phyloP scores from a whole-genome alignment of 768 basidiomycete genomes.

The Trametes maxima region DNA sequence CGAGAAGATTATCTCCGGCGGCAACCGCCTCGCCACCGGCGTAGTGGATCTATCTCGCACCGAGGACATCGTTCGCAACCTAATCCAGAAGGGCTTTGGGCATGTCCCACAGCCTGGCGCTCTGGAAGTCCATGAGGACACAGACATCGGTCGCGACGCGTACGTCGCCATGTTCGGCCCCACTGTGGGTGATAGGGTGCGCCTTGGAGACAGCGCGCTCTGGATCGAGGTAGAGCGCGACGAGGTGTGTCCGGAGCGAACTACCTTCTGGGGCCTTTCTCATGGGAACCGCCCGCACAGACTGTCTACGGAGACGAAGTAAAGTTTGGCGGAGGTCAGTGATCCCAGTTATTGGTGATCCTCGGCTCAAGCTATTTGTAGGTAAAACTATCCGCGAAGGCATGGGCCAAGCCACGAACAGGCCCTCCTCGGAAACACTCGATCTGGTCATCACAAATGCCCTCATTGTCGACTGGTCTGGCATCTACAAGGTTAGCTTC shows the following conservation, averaged over 20 bases:
- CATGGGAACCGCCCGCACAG: conserved; percentile 36
- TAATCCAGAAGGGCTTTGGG: conserved; percentile 67
- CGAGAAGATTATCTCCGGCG: conserved; percentile 69
- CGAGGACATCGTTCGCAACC: conserved; percentile 47
- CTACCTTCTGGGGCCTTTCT: neutral
- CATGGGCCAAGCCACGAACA: conserved; percentile 89
- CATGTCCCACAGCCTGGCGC: conserved; percentile 71
- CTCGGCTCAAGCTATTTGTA: conserved; percentile 30
- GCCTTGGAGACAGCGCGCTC: conserved; percentile 85
- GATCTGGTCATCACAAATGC: conserved; percentile 97
- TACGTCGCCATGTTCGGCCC: conserved; percentile 97
- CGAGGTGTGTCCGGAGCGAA: conserved; percentile 43
- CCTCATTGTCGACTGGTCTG: conserved; percentile 91
- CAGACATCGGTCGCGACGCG: conserved; percentile 62
- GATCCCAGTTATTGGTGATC: conserved; percentile 10
- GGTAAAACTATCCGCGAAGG: conserved; percentile 95
- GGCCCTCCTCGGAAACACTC: conserved; percentile 64
- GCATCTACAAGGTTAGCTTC: conserved; percentile 81
- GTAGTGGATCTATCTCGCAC: conserved; percentile 46
- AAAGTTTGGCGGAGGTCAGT: conserved; percentile 91
- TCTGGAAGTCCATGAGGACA: conserved; percentile 50
- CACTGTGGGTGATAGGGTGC: conserved; percentile 85
- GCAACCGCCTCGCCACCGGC: conserved; percentile 71
- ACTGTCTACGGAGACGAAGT: conserved; percentile 94
- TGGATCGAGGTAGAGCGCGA: conserved; percentile 95